phyloP scores from a whole-genome alignment of 306 rosid genomes.

The Quercus bicolor region DNA sequence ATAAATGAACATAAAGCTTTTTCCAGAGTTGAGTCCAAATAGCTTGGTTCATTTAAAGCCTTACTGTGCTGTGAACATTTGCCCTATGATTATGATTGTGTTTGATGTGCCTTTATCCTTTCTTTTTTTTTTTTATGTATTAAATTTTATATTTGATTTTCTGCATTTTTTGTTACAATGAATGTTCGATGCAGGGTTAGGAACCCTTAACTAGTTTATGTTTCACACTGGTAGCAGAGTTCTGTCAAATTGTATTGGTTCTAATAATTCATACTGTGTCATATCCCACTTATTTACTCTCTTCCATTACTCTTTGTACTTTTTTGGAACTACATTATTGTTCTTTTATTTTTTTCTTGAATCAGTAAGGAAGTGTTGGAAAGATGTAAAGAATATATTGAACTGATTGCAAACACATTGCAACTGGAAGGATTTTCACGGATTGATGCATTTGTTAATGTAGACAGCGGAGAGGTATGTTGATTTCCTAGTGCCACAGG shows the following conservation, averaged over 20 bases:
- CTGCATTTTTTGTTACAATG: not conserved
- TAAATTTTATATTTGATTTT: not conserved
- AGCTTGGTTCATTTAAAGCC: too few relatives aligned
- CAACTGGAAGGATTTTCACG: constrained; percentile 93
- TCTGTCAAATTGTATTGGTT: not conserved
- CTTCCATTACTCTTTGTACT: not conserved
- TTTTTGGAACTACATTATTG: constrained; percentile 11
- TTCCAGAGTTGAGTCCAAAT: too few relatives aligned
- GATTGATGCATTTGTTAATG: constrained; percentile 88
- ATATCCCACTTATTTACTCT: constrained; percentile 1
- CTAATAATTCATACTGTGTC: not conserved
- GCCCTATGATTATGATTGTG: not conserved
- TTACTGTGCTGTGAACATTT: not conserved
- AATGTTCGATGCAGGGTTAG: not conserved
- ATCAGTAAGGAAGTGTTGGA: constrained; percentile 61
- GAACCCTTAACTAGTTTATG: not conserved
- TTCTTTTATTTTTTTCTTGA: constrained; percentile 2
- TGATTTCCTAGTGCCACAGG: constrained; percentile 9
- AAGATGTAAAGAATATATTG: constrained; percentile 62
- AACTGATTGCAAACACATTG: constrained; percentile 75
- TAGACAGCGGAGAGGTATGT: constrained; percentile 84
- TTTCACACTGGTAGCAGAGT: not conserved
- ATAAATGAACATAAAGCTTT: too few relatives aligned
- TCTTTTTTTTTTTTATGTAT: not conserved
- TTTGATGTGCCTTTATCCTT: not conserved